Evolutionary conservation across 129 eudicot species (phyloP).

Genomic region (Artemisia annua): DNA sequence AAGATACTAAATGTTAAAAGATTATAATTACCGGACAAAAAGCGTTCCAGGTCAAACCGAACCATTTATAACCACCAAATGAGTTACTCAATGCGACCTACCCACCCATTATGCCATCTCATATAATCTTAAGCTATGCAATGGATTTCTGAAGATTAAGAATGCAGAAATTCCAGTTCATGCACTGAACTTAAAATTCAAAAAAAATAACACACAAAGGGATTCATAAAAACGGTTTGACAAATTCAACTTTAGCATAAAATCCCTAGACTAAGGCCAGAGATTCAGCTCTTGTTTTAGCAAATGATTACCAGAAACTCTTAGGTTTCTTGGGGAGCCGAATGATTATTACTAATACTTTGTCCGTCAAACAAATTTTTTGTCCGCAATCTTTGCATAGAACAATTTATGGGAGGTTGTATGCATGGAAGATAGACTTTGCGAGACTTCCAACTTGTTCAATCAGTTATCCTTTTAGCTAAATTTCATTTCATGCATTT

Average conservation of each 20-base stretch:
- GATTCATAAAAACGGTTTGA: not conserved
- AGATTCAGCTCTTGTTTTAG: too few species aligned
- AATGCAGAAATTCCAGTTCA: not conserved
- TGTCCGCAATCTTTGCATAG: too few species aligned
- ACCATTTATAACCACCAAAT: not conserved
- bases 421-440: too few species aligned
- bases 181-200: not conserved
- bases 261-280: not conserved
- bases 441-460: too few species aligned
- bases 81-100: not conserved
- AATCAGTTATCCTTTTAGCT: too few species aligned
- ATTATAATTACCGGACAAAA: not conserved
- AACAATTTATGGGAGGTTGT: too few species aligned
- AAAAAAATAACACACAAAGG: not conserved
- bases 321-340: too few species aligned
- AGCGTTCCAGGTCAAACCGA: not conserved
- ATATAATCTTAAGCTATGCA: constrained; percentile 4
- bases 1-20: too few species aligned
- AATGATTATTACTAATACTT: too few species aligned
- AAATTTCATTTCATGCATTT: not conserved
- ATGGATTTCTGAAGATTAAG: not conserved
- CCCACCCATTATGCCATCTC: not conserved
- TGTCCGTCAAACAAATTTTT: too few species aligned
- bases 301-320: too few species aligned
- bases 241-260: not conserved